phyloP scores from a whole-genome alignment of 257 asterid species.

The Catharanthus roseus region DNA sequence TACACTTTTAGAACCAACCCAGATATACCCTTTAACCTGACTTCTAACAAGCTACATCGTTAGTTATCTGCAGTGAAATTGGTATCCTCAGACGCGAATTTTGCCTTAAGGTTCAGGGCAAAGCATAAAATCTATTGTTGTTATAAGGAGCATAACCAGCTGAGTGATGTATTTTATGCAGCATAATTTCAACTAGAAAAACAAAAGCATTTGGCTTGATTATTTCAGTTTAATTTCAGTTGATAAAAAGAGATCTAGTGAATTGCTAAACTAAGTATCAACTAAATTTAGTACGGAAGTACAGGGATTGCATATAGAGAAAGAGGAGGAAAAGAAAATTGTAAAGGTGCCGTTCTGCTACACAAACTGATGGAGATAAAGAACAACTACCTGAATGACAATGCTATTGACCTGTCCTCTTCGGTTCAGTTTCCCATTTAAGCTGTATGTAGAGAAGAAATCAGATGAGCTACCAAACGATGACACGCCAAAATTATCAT shows the following conservation, averaged over 20 bases:
- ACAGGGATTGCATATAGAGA: background rate
- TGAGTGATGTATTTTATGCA: background rate
- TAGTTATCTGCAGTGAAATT: background rate
- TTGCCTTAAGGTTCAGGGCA: background rate
- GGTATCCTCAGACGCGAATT: background rate
- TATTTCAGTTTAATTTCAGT: background rate
- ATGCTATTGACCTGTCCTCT: constrained; percentile 55
- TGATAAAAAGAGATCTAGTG: background rate
- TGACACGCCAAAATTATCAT: constrained; percentile 89
- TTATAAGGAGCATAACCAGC: background rate
- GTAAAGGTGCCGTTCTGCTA: background rate
- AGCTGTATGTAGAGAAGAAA: constrained; percentile 69
- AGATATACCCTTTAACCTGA: no score
- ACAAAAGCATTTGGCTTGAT: background rate
- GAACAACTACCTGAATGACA: constrained; percentile 56
- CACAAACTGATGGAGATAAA: constrained; percentile 4
- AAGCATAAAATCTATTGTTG: background rate
- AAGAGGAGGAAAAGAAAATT: background rate
- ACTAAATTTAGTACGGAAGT: background rate
- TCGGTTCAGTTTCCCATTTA: constrained; percentile 56
- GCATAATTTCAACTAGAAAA: background rate
- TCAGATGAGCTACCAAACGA: constrained; percentile 56
- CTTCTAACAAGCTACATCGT: background rate
- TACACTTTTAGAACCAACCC: no score
- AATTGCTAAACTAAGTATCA: background rate